phyloP scores from a whole-genome alignment of 1,139 yeast genomes.

The Ogataea hybrid region DNA sequence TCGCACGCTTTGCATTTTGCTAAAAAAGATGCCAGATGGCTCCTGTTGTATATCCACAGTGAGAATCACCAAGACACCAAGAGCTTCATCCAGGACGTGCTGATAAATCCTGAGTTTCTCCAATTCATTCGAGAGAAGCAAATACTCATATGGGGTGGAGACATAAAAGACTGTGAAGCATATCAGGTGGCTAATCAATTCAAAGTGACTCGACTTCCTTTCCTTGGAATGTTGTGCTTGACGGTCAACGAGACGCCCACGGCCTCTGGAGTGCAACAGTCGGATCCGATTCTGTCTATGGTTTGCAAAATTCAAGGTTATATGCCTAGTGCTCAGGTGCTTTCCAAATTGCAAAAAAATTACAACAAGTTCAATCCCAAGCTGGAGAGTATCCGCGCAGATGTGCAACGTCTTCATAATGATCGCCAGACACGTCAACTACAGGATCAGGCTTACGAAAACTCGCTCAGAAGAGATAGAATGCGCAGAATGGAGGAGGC shows the following conservation, averaged over 20 bases:
- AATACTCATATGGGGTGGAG: constrained; percentile 84
- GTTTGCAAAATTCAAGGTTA: constrained; percentile 68
- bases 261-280: constrained; percentile 53
- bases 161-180: constrained; percentile 75
- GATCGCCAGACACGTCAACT: constrained; percentile 63
- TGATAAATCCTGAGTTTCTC: constrained; percentile 53
- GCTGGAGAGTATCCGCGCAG: constrained; percentile 55
- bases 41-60: constrained; percentile 72
- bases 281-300: constrained; percentile 56
- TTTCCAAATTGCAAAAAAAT: constrained; percentile 41
- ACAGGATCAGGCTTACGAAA: constrained; percentile 78
- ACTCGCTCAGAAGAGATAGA: constrained; percentile 60
- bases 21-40: constrained; percentile 63
- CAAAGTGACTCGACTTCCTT: constrained; percentile 75
- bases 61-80: constrained; percentile 65
- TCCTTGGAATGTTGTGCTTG: constrained; percentile 64
- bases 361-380: constrained; percentile 61
- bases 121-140: constrained; percentile 50
- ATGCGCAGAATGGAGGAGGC: constrained; percentile 38
- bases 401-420: constrained; percentile 57
- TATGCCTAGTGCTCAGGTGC: constrained; percentile 30
- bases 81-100: constrained; percentile 52
- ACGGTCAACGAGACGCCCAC: constrained; percentile 57
- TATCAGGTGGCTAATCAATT: constrained; percentile 79
- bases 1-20: constrained; percentile 71